Percentiles rank a stretch among this genome's conserved stretches.
Evolutionary conservation across 768 basidiomycete species (phyloP).

Genomic region (Hygrophoropsis aurantiaca): DNA sequence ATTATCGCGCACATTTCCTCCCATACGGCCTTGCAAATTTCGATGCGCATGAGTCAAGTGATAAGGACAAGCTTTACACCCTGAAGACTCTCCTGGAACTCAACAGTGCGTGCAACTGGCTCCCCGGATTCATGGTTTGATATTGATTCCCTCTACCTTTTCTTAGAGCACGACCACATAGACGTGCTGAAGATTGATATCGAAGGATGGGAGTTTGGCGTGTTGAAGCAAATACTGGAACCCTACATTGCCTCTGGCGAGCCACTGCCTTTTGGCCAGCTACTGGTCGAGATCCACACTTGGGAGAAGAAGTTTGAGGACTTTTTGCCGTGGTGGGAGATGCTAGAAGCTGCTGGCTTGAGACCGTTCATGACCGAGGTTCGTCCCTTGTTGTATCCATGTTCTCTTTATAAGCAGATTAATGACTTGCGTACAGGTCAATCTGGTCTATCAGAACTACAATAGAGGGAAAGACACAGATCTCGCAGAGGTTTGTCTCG

Average conservation of each 20-base stretch:
- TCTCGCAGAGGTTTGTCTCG: constrained; percentile 47
- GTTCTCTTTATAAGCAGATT: neutral
- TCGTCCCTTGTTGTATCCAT: neutral
- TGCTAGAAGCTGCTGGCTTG: constrained; percentile 45
- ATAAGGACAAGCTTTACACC: constrained; percentile 42
- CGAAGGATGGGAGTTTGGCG: constrained; percentile 49
- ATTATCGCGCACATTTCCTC: constrained; percentile 41
- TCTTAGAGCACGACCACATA: constrained; percentile 34
- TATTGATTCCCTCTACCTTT: neutral
- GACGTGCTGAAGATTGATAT: constrained; percentile 47
- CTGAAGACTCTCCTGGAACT: constrained; percentile 43
- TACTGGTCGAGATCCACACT: constrained; percentile 46
- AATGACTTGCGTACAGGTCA: constrained; percentile 39
- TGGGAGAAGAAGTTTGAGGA: constrained; percentile 35
- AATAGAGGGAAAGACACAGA: constrained; percentile 45
- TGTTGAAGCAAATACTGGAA: constrained; percentile 38
- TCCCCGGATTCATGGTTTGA: neutral
- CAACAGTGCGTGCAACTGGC: constrained; percentile 33
- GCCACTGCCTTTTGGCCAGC: constrained; percentile 47
- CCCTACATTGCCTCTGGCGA: constrained; percentile 34
- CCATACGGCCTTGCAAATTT: constrained; percentile 38
- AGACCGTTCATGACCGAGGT: constrained; percentile 48
- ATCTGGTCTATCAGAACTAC: constrained; percentile 59
- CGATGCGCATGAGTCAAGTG: constrained; percentile 34
- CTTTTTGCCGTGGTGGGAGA: constrained; percentile 45